phyloP scores from a whole-genome alignment of 129 eudicot species.

The Tagetes patula region DNA sequence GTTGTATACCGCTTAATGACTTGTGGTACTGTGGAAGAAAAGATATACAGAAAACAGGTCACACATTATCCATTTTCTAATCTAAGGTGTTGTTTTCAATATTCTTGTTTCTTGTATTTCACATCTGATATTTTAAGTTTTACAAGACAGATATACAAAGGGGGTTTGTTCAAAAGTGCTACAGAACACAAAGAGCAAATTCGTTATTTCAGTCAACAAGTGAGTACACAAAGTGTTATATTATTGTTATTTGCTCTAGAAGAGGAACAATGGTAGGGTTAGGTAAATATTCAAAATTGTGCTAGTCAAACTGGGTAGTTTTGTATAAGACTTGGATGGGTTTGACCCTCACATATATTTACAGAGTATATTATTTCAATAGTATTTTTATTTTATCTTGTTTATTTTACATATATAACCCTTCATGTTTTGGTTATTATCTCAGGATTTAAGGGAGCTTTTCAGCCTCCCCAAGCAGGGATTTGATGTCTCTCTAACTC shows the following conservation, averaged over 20 bases:
- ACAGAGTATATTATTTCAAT: neutral
- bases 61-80: neutral
- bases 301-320: neutral
- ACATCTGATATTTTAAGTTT: constrained; percentile 10
- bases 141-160: constrained; percentile 72
- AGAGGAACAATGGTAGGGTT: neutral
- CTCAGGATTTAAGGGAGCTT: constrained; percentile 89
- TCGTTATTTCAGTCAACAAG: constrained; percentile 92
- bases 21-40: constrained; percentile 93
- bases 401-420: neutral
- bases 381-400: neutral
- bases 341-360: neutral
- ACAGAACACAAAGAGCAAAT: constrained; percentile 97
- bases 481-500: constrained; percentile 86
- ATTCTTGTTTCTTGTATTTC: neutral
- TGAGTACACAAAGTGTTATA: constrained; percentile 19
- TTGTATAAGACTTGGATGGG: neutral
- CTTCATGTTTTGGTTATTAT: neutral
- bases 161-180: constrained; percentile 94
- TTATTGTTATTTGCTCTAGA: neutral
- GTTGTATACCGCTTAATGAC: constrained; percentile 96
- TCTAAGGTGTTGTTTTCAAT: neutral
- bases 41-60: constrained; percentile 94
- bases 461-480: constrained; percentile 87
- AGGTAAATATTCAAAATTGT: neutral